Conservation (phyloP, 2,329 filamentous ascomycete species). For the Niveomyces coronatus region DNA sequence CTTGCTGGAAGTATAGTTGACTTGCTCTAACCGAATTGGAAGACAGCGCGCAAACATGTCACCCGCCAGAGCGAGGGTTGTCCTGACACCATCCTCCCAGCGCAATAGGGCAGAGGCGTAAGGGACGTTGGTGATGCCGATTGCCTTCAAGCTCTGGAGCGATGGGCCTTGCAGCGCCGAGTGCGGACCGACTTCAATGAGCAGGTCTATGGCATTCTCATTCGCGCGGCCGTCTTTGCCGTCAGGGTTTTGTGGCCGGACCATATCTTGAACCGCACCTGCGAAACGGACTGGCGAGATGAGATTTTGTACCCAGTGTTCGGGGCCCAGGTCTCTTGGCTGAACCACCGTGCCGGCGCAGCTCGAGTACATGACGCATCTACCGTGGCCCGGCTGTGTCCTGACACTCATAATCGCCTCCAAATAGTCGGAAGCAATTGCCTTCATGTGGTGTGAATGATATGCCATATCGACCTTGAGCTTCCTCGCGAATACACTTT, state of each 20-base stretch:
- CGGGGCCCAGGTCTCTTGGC: neutral
- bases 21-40: too few relatives aligned
- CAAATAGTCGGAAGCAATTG: neutral
- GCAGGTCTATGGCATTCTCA: neutral
- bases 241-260: neutral
- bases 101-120: neutral
- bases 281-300: slow-evolving; percentile 15
- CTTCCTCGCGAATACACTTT: neutral
- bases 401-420: neutral
- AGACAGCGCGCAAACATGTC: too few relatives aligned
- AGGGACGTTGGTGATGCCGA: neutral
- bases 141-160: slow-evolving; percentile 13
- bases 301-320: slow-evolving; percentile 18
- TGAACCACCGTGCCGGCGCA: neutral
- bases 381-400: neutral
- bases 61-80: neutral
- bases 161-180: slow-evolving; percentile 18
- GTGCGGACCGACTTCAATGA: slow-evolving; percentile 19
- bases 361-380: neutral
- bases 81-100: neutral
- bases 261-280: slow-evolving; percentile 5
- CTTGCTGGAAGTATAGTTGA: neutral
- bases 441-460: slow-evolving; percentile 22
- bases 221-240: neutral
- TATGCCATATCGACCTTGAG: slow-evolving; percentile 14